Evolutionary conservation across 129 eudicot genomes (phyloP), one percentile per base, ranked within the genome.

Genomic region (Kitagawia praeruptora): DNA sequence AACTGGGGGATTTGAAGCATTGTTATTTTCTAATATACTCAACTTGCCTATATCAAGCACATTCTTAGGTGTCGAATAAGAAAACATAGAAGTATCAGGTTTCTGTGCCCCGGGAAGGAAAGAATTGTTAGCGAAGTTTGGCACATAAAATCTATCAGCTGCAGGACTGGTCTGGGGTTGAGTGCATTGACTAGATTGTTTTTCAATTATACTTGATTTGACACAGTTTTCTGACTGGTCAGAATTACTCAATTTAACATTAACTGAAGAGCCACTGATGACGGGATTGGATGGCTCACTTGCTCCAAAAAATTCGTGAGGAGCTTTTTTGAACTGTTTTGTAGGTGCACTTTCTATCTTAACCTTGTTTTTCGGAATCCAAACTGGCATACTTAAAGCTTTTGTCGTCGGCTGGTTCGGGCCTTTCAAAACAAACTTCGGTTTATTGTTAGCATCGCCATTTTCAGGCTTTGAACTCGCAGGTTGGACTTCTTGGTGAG

Each of bases 221-320:
- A 51, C 56, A 48, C 15, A 63, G 80, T 63, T 61, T 44, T 40
- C 61, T 37, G 83, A 48, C 23, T 79, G 67, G 34, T 80, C 82
- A 47, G 34, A 31, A 42, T 61, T 73, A 41, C 42, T 70, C 44
- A 74, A 58, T 39, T 80, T 54, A n/a, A 75, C 18, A 46, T 46
- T 79, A 66, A 81, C 69, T 51, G 56, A 40, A 54, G 70, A 38
- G 76, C 54, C 45, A 63, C 71, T 75, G 44, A 78, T 49, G 70
- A 78, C 72, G 70, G 83, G 45, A 64, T 63, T 16, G 39, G 70
- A 46, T 47, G 76, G 78, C 13, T 84, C 47, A 49, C 81, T 70
- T 37, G 70, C 21, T 46, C 54, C 42, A 75, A 84, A 84, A 40
- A 80, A 84, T 47, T 84, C 84, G 19, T 84, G 87, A 5, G 87